phyloP scores from a whole-genome alignment of 768 basidiomycete species.

The Cystofilobasidium capitatum region DNA sequence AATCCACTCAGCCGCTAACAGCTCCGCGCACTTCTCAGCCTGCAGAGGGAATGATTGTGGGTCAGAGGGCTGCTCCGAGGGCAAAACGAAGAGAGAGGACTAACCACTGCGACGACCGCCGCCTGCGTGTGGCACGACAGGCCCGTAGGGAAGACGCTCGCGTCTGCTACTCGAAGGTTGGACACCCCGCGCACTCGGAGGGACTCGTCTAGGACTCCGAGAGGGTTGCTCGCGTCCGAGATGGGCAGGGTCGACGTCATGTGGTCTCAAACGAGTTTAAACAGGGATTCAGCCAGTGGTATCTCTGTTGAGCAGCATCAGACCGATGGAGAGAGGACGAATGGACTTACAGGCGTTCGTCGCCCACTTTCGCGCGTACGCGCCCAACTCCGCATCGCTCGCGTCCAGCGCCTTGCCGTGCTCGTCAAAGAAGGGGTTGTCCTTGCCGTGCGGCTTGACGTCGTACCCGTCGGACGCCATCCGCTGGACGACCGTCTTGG shows the following conservation, averaged over 20 bases:
- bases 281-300: no score
- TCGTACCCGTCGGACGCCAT: constrained; percentile 20
- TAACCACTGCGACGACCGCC: constrained; percentile 14
- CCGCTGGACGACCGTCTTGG: constrained; percentile 8
- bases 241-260: constrained; percentile 1
- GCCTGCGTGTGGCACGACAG: constrained; percentile 24
- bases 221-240: not conserved
- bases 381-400: constrained; percentile 17
- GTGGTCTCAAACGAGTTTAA: not conserved
- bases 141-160: constrained; percentile 23
- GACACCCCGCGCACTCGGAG: constrained; percentile 15
- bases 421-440: constrained; percentile 18
- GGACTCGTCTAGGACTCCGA: constrained; percentile 21
- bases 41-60: no score
- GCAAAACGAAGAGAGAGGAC: not conserved
- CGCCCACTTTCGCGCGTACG: constrained; percentile 19
- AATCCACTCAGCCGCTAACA: constrained; percentile 12
- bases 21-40: constrained; percentile 22
- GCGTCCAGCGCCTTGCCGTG: not conserved
- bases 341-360: constrained; percentile 4
- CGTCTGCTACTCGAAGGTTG: constrained; percentile 22
- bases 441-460: constrained; percentile 19
- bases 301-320: not conserved
- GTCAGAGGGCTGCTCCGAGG: no score
- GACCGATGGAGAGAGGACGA: not conserved